Base-by-base conservation (phyloP, 2,329 filamentous ascomycete genomes). In the Pseudopithomyces chartarum region DNA sequence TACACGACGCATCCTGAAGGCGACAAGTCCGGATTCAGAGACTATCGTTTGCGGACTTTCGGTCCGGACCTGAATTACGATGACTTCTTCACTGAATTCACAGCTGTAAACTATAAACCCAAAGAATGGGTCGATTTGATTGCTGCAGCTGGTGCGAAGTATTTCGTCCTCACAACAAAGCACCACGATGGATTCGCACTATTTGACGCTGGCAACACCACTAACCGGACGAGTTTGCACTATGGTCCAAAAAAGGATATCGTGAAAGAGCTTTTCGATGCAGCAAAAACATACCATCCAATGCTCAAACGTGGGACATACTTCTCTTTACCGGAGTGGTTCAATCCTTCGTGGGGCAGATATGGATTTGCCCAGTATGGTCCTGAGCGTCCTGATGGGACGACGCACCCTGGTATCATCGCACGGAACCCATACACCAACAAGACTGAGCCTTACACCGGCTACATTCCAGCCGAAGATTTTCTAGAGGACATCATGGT, bases 91-190 rank as follows among this genome's bases (percentile, higher is more conserved):
- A 68, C 73, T 2, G 76, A 82, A 56, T 86, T 85, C 69, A 85
- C 82, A 0, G 82, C 81, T 0, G 72, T 75, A 0, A 65, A 66
- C 1, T 86, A 76, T 60, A 75, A 84, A 59, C 78, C 84, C 0
- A 84, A 82, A 52, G 80, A 77, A 34, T 84, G 82, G 81, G 80
- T 84, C 1, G 81, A 84, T 60, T 75, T 84, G 0, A 80, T 84
- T 53, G 78, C 80, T 2, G 81, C 82, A 34, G 76, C 82, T 1
- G 82, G 82, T 7, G 82, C 82, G 6, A 78, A 80, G 19, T 77
- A 82, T 66, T 79, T 80, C 60, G 76, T 81, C 1, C 71, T 52
- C n/a, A 53, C 49, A 10, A 52, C 54, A 49, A 81, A 81, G 59
- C 79, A 81, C 54, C 79, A 81, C 59, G 79, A 81, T 57, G 79